Evolutionary conservation across 1,284 basidiomycete species (phyloP).

Genomic region (Sanghuangporus sanghuang): DNA sequence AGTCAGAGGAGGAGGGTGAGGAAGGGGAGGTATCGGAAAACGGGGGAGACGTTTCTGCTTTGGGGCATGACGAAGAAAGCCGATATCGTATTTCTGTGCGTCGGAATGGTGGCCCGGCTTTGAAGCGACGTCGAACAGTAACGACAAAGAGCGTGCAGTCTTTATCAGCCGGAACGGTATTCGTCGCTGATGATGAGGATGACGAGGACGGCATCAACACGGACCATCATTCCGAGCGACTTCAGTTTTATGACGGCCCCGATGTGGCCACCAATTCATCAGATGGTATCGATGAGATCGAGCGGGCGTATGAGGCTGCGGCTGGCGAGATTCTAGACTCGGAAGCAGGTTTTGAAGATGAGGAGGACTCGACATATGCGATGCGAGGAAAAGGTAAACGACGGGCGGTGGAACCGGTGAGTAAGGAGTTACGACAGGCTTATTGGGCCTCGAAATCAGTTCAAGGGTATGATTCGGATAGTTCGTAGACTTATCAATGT

Average conservation of each 20-base stretch:
- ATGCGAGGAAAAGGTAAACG: conserved; percentile 4
- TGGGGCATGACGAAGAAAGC: conserved; percentile 35
- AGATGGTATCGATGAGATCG: conserved; percentile 13
- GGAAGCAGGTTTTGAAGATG: neutral
- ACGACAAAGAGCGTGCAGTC: conserved; percentile 31
- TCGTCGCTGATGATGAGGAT: conserved; percentile 38
- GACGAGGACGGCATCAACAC: conserved; percentile 2
- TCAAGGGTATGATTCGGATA: conserved; percentile 2
- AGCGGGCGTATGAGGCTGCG: conserved; percentile 9
- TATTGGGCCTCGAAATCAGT: conserved; percentile 13
- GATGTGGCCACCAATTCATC: neutral
- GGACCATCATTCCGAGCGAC: neutral
- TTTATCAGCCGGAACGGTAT: conserved; percentile 29
- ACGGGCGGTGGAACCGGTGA: neutral
- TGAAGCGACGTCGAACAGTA: conserved; percentile 42
- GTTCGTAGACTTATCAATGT: neutral
- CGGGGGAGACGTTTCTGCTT: conserved; percentile 23
- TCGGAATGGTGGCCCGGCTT: conserved; percentile 31
- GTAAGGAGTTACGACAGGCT: conserved; percentile 3
- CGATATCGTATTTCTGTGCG: conserved; percentile 43
- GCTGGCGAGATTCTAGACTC: neutral
- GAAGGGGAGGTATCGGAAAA: conserved; percentile 10
- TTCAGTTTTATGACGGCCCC: neutral
- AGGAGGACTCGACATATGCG: conserved; percentile 1
- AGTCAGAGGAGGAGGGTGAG: conserved; percentile 17